These are phyloP conservation scores for Shiraia bambusicola DNA, from an alignment of 2,329 filamentous ascomycete genomes.

Conservation along the genomic window DNA sequence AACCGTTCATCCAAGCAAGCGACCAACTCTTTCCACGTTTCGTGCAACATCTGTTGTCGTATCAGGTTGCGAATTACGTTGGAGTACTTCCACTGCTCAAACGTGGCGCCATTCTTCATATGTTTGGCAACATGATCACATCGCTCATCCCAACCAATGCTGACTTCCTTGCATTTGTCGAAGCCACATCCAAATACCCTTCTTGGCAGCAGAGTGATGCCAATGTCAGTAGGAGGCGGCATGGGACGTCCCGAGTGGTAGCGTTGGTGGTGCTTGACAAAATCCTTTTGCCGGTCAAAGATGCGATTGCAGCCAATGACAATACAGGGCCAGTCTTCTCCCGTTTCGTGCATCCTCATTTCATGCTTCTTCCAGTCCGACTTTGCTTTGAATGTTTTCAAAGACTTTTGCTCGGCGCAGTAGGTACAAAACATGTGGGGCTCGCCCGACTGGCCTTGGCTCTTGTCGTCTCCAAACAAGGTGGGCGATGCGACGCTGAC, in stretches of 20 bases:
- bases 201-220: conserved; percentile 35
- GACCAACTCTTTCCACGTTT: conserved; percentile 43
- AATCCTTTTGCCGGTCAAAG: conserved; percentile 42
- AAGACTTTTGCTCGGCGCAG: conserved; percentile 37
- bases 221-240: conserved; percentile 40
- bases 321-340: conserved; percentile 42
- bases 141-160: conserved; percentile 43
- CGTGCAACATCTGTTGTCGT: conserved; percentile 40
- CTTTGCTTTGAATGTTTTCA: conserved; percentile 43
- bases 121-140: conserved; percentile 44
- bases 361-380: conserved; percentile 46
- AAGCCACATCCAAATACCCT: conserved; percentile 44
- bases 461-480: conserved; percentile 23
- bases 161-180: conserved; percentile 43
- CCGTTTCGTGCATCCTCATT: conserved; percentile 44
- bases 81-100: conserved; percentile 43
- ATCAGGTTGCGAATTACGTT: conserved; percentile 43
- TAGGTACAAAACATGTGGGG: conserved; percentile 44
- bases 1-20: conserved; percentile 34
- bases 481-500: conserved; percentile 32
- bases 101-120: conserved; percentile 41
- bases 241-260: conserved; percentile 41
- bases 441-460: conserved; percentile 29
- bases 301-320: conserved; percentile 39
- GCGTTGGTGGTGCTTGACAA: conserved; percentile 41